These are phyloP conservation scores for Perilla frutescens DNA, from an alignment of 257 asterid genomes.

Conservation along the genomic window DNA sequence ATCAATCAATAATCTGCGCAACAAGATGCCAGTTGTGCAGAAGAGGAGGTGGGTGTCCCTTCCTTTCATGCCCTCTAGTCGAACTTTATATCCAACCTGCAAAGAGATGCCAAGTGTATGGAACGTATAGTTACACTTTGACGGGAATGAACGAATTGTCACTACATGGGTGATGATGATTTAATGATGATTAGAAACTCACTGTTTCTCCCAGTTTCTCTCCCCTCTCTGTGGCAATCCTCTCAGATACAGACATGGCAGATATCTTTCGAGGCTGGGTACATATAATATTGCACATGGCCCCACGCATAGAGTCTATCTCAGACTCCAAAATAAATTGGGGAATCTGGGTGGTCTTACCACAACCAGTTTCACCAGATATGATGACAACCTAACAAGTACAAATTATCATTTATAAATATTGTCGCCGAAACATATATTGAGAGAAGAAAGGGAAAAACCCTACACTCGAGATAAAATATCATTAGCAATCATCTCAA, in stretches of 20 bases:
- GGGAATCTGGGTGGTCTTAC: conserved; percentile 97
- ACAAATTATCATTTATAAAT: conserved; percentile 32
- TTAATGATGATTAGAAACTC: conserved; percentile 40
- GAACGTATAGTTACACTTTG: conserved; percentile 7
- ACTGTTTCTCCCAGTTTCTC: conserved; percentile 93
- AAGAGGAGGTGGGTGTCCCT: conserved; percentile 95
- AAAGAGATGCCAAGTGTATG: conserved; percentile 36
- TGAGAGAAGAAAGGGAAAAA: neutral
- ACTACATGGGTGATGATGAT: neutral
- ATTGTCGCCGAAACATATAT: conserved; percentile 15
- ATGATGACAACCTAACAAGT: conserved; percentile 79
- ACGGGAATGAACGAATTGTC: neutral
- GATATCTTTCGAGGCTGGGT: conserved; percentile 96
- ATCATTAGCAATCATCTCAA: conserved; percentile 14
- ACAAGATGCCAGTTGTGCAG: conserved; percentile 96
- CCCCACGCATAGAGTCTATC: conserved; percentile 70
- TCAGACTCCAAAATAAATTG: conserved; percentile 91
- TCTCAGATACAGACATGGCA: conserved; percentile 94
- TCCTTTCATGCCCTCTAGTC: conserved; percentile 94
- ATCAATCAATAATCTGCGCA: conserved; percentile 84
- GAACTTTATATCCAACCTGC: conserved; percentile 95
- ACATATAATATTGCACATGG: conserved; percentile 79
- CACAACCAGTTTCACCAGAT: conserved; percentile 99
- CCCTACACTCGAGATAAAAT: neutral
- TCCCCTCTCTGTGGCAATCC: conserved; percentile 95